A percentile compares a stretch with the other conserved stretches of the same genome.
phyloP scores from a whole-genome alignment of 495 filamentous ascomycete genomes.

The Annulohypoxylon stygium region DNA sequence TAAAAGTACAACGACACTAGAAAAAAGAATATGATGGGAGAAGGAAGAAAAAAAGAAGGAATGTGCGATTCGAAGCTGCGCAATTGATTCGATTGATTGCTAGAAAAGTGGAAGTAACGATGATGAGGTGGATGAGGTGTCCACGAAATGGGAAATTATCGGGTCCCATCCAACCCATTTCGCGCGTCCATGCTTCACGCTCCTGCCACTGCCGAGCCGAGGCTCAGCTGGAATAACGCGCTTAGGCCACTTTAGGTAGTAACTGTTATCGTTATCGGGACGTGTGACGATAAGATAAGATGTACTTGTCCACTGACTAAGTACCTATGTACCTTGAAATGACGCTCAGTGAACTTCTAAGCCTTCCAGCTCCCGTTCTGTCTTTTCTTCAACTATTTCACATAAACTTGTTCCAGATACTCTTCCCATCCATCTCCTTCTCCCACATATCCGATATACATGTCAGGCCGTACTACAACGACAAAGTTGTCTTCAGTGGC shows the following conservation, averaged over 20 bases:
- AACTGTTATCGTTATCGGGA: not conserved
- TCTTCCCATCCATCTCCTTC: slow-evolving; percentile 36
- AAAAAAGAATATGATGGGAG: slow-evolving; percentile 19
- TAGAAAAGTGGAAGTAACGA: slow-evolving; percentile 16
- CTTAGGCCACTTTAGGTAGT: slow-evolving; percentile 13
- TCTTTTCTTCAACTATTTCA: not conserved
- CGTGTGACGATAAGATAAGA: not conserved
- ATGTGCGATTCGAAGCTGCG: slow-evolving; percentile 6
- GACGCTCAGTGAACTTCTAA: not conserved
- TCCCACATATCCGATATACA: slow-evolving; percentile 49
- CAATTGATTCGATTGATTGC: slow-evolving; percentile 20
- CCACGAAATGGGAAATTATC: slow-evolving; percentile 12
- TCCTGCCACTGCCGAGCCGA: slow-evolving; percentile 30
- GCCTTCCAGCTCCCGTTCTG: no score
- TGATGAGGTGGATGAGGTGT: slow-evolving; percentile 34
- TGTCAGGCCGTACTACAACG: slow-evolving; percentile 47
- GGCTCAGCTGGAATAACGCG: slow-evolving; percentile 23
- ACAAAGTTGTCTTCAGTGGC: slow-evolving; percentile 25
- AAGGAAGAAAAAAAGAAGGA: slow-evolving; percentile 9
- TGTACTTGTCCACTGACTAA: not conserved
- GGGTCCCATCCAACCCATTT: slow-evolving; percentile 18
- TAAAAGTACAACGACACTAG: slow-evolving; percentile 20
- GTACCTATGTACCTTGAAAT: not conserved
- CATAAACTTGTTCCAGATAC: slow-evolving; percentile 35
- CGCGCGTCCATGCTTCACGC: slow-evolving; percentile 27